Base-by-base conservation (phyloP, 305 asterid genomes). In the Fraxinus baroniana region DNA sequence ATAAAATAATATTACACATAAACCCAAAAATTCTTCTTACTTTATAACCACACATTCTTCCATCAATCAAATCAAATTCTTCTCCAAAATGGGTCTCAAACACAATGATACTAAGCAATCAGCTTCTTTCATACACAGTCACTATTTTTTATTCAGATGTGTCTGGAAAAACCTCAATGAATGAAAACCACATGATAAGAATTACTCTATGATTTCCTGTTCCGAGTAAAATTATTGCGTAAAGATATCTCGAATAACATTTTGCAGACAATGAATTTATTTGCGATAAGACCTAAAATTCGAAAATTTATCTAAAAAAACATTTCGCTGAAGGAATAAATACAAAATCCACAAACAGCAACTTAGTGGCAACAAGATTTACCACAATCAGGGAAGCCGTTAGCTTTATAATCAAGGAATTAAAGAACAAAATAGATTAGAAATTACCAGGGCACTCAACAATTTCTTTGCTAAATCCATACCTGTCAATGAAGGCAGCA, bases 401-500 rank as follows among this genome's bases (percentile, higher is more conserved):
- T 7, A 74, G 78, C 68, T 35, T 26, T 76, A 80, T 36, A n/a
- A 24, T 75, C 73, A 20, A 12, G 68, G 78, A 80, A 55, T 49
- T 64, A 49, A 86, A n/a, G 22, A 76, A n/a, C 39, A 70, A 73
- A 37, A 70, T 76, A 76, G 70, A 30, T 64, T 84, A 77, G 72
- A 85, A 81, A 81, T 88, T 93, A 95, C 99, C 99, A 72, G 99
- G 99, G 90, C 94, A 94, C 82, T 95, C 99, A 33, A 95, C 98
- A 79, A 93, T 89, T 89, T 91, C 97, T 86, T 86, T 88, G 89
- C 97, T 94, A 88, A 95, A 94, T 77, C 99, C 99, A 85, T 93
- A 95, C 94, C 99, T 95, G 92, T 76, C 81, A 80, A 75, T 77
- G 86, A 87, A 79, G 83, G 62, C 66, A 82, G 79, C 62, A 74